These are phyloP conservation scores for Puccinia triticina DNA, from an alignment of 1,284 basidiomycete species.

Conservation along the genomic window DNA sequence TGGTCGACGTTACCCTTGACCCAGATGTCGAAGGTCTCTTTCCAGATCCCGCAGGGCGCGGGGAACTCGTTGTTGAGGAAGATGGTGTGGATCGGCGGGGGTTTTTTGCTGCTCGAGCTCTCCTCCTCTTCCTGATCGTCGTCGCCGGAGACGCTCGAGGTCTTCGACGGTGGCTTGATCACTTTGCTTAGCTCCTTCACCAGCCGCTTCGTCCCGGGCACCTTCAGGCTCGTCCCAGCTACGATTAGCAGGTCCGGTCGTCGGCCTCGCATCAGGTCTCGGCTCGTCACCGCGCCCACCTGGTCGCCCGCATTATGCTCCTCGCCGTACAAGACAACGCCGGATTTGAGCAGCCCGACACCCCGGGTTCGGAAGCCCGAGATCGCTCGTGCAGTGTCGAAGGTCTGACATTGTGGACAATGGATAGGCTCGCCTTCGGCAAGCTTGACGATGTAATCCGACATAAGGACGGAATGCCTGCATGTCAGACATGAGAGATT, in stretches of 20 bases:
- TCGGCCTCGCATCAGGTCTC: slow-evolving; percentile 70
- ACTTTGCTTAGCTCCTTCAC: slow-evolving; percentile 88
- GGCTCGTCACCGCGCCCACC: slow-evolving; percentile 76
- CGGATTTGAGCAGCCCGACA: slow-evolving; percentile 78
- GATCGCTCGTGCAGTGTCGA: slow-evolving; percentile 72
- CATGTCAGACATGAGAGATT: slow-evolving; percentile 80
- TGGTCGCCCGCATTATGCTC: slow-evolving; percentile 82
- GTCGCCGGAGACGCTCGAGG: slow-evolving; percentile 14
- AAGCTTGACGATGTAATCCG: slow-evolving; percentile 66
- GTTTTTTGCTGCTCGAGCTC: slow-evolving; percentile 56
- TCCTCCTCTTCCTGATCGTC: slow-evolving; percentile 56
- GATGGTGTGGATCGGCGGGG: slow-evolving; percentile 69
- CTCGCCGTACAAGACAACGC: slow-evolving; percentile 89
- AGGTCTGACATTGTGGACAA: slow-evolving; percentile 76
- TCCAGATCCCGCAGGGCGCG: slow-evolving; percentile 80
- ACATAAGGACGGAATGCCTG: slow-evolving; percentile 71
- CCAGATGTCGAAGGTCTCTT: slow-evolving; percentile 88
- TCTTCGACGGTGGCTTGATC: slow-evolving; percentile 62
- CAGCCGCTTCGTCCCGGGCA: slow-evolving; percentile 89
- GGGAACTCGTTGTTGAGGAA: slow-evolving; percentile 90
- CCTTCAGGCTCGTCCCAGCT: slow-evolving; percentile 83
- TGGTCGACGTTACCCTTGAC: slow-evolving; percentile 82
- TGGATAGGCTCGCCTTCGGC: slow-evolving; percentile 69
- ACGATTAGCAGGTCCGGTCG: slow-evolving; percentile 83
- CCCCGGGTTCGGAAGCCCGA: slow-evolving; percentile 79